Evolutionary conservation across 2,329 filamentous ascomycete species (phyloP), one percentile per base, ranked within the genome.

Genomic region (Nemania sp.): DNA sequence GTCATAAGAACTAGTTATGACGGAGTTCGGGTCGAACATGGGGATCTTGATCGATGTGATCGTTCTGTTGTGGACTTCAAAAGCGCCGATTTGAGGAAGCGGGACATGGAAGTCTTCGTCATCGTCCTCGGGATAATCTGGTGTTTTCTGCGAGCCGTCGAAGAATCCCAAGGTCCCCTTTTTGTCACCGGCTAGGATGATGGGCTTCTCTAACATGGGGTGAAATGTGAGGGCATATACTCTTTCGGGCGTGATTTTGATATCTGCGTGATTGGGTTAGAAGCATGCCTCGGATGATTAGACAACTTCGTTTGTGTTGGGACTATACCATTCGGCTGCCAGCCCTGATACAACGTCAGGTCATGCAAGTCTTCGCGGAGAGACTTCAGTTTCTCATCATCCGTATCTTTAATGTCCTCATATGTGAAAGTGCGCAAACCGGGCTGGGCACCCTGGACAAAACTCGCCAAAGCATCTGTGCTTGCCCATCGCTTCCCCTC

Each of bases 101-200:
- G 86, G 76, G 9, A 80, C 73, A 0, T 87, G 81, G 1, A 79
- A 79, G 2, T 90, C 87, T 7, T 90, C 87, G 23, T 89, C 86
- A 3, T 89, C 86, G 7, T 80, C 76, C 5, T 80, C 75, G n/a
- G 78, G 74, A 61, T 77, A 70, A 61, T 76, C 69, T 41, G 80
- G 66, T 2, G 76, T 75, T 2, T 81, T 80, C 61, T 95, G 91
- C 0, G 89, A 92, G 1, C 87, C 91, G 67, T 99, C 93, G 49
- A 97, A 93, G 1, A 99, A 83, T 0, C 94, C 94, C 54, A 97
- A 79, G 20, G 91, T 89, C 1, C 94, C 93, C 61, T 95, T 81
- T 69, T 99, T 99, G 66, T 99, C 94, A 9, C 93, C 93, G 0
- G 93, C 93, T 68, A 99, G 95, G 1, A 97, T 81, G 2, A 99